Percentiles rank a stretch among this genome's conserved stretches.
Evolutionary conservation across 2,329 filamentous ascomycete genomes (phyloP).

Genomic region (Tetracladium maxilliforme): DNA sequence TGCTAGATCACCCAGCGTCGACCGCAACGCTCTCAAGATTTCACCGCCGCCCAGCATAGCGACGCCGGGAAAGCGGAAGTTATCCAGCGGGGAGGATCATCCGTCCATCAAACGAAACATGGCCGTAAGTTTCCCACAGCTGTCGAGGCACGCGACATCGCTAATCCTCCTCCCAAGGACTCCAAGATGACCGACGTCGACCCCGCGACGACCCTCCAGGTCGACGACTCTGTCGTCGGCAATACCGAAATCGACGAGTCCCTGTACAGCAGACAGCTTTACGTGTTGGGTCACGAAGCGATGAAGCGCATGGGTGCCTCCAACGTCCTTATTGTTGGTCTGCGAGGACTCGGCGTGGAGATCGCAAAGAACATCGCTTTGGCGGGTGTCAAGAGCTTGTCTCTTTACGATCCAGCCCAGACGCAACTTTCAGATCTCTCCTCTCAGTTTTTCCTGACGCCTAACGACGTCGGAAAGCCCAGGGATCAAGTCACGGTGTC

Average conservation of each 20-base stretch:
- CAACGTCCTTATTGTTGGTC: slow-evolving; percentile 79
- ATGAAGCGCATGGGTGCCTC: slow-evolving; percentile 99
- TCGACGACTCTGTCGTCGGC: slow-evolving; percentile 42
- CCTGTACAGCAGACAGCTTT: slow-evolving; percentile 61
- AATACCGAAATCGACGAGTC: slow-evolving; percentile 56
- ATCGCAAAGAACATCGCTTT: slow-evolving; percentile 98
- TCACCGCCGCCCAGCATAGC: slow-evolving; percentile 12
- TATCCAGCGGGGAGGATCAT: slow-evolving; percentile 43
- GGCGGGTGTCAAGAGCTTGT: slow-evolving; percentile 93
- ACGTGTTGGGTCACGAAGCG: slow-evolving; percentile 60
- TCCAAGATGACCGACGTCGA: slow-evolving; percentile 42
- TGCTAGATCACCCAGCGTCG: no score
- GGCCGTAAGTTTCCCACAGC: slow-evolving; percentile 31
- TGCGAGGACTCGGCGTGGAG: slow-evolving; percentile 91
- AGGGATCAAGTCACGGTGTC: slow-evolving; percentile 78
- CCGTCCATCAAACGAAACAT: slow-evolving; percentile 44
- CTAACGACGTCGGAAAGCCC: slow-evolving; percentile 81
- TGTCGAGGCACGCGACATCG: not conserved
- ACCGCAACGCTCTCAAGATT: no score
- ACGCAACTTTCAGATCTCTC: slow-evolving; percentile 80
- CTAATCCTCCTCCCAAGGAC: slow-evolving; percentile 15
- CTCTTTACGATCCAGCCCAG: slow-evolving; percentile 78
- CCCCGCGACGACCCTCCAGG: slow-evolving; percentile 49
- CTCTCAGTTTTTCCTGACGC: slow-evolving; percentile 89
- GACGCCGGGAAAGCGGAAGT: slow-evolving; percentile 55